Conservation (phyloP, 225 moss, liverwort and hornwort genomes). For the Takakia lepidozioides region DNA sequence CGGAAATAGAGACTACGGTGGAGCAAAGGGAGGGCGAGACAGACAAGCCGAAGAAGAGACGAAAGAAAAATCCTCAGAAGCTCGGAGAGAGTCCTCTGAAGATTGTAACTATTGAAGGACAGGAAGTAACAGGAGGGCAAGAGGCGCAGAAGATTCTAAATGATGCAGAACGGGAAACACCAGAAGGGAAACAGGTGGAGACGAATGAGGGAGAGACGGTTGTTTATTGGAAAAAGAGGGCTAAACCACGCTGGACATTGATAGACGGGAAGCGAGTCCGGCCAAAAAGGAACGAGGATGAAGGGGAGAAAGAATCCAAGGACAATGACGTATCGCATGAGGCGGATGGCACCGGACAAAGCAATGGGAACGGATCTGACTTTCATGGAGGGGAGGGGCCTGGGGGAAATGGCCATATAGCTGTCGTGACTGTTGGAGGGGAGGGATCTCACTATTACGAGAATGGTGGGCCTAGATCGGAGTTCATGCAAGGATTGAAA, state of each 20-base stretch:
- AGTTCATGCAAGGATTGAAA: constrained; percentile 39
- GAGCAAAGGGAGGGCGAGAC: background rate
- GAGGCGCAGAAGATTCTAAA: background rate
- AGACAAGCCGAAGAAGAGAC: constrained; percentile 5
- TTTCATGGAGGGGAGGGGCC: background rate
- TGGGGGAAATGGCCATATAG: background rate
- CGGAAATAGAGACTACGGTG: background rate
- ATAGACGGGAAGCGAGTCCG: constrained; percentile 26
- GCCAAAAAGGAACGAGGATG: constrained; percentile 8
- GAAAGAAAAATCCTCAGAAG: background rate
- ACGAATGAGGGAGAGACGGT: background rate
- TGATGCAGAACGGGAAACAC: background rate
- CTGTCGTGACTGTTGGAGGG: constrained; percentile 1
- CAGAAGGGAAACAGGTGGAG: background rate
- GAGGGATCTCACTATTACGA: too few relatives aligned
- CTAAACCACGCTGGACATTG: constrained; percentile 38
- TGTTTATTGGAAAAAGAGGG: constrained; percentile 11
- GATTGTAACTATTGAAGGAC: background rate
- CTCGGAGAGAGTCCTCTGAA: background rate
- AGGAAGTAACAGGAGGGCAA: background rate
- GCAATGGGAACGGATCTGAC: background rate
- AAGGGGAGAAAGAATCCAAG: background rate
- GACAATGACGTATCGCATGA: background rate
- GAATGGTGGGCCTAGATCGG: too few relatives aligned
- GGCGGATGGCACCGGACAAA: too few relatives aligned